phyloP scores from a whole-genome alignment of 768 basidiomycete genomes.

The Calvatia gigantea region DNA sequence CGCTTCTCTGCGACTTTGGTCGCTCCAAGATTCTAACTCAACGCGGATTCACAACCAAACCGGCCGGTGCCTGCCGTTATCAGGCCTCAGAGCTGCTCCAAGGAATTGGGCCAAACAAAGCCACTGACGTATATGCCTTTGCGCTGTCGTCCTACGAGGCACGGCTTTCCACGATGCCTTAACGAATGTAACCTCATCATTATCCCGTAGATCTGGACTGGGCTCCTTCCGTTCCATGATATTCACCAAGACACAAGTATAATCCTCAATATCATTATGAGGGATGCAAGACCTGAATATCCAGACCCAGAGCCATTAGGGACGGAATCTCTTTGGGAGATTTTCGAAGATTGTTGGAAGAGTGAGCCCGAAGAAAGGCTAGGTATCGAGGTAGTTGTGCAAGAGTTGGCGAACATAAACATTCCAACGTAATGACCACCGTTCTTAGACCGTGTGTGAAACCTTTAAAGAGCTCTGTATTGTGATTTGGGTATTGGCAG shows the following conservation, averaged over 20 bases:
- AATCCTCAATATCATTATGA: neutral
- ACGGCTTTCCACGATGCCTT: too few species aligned
- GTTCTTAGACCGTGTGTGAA: too few species aligned
- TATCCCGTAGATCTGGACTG: neutral
- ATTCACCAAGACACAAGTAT: neutral
- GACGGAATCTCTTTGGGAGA: neutral
- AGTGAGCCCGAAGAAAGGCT: neutral
- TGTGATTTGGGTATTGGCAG: too few species aligned
- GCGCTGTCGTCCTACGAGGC: neutral
- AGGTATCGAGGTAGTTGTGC: neutral
- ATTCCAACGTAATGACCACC: too few species aligned
- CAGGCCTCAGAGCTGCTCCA: conserved; percentile 16
- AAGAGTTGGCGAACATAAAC: neutral
- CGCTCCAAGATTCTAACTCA: conserved; percentile 12
- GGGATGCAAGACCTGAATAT: neutral
- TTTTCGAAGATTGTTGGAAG: neutral
- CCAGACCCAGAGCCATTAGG: neutral
- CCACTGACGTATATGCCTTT: conserved; percentile 17
- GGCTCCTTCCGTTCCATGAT: neutral
- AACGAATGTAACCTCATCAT: too few species aligned
- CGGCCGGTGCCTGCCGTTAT: conserved; percentile 12
- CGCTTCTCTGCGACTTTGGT: conserved; percentile 19
- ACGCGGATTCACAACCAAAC: conserved; percentile 15
- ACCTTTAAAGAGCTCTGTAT: too few species aligned
- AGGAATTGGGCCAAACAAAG: conserved; percentile 11